phyloP scores from a whole-genome alignment of 1,284 basidiomycete species.

The Ceratobasidium sp. region DNA sequence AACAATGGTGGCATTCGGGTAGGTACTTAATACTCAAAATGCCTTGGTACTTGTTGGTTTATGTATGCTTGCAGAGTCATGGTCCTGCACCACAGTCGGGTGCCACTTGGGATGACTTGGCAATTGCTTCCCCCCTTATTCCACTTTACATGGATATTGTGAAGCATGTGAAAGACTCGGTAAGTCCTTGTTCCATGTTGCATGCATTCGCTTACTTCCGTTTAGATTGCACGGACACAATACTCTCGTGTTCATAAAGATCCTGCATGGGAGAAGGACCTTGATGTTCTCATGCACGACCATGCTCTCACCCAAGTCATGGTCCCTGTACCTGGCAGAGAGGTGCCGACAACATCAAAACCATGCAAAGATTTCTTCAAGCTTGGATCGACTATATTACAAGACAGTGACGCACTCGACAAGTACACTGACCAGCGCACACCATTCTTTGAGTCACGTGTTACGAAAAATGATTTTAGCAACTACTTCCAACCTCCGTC shows the following conservation, averaged over 20 bases:
- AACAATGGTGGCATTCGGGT: constrained; percentile 6
- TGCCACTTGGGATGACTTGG: not conserved
- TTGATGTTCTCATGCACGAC: not conserved
- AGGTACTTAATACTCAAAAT: not conserved
- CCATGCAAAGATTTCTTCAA: not conserved
- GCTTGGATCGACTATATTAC: not conserved
- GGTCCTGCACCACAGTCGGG: not conserved
- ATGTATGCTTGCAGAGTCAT: not conserved
- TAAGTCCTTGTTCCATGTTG: not conserved
- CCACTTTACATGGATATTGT: not conserved
- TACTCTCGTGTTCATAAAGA: constrained; percentile 12
- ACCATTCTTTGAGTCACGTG: not conserved
- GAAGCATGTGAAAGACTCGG: constrained; percentile 4
- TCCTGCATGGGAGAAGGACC: not conserved
- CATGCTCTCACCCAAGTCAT: not conserved
- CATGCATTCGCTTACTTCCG: not conserved
- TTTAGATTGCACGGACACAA: not conserved
- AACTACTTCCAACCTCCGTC: not conserved
- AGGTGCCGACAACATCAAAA: not conserved
- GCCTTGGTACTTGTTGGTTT: too few species aligned
- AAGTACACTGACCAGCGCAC: not conserved
- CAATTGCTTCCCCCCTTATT: not conserved
- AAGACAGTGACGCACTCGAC: not conserved
- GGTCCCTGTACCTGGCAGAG: not conserved
- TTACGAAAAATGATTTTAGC: not conserved